These are phyloP conservation scores for Cyanophora paradoxa DNA, from an alignment of 78 protist genomes.

Conservation along the genomic window DNA sequence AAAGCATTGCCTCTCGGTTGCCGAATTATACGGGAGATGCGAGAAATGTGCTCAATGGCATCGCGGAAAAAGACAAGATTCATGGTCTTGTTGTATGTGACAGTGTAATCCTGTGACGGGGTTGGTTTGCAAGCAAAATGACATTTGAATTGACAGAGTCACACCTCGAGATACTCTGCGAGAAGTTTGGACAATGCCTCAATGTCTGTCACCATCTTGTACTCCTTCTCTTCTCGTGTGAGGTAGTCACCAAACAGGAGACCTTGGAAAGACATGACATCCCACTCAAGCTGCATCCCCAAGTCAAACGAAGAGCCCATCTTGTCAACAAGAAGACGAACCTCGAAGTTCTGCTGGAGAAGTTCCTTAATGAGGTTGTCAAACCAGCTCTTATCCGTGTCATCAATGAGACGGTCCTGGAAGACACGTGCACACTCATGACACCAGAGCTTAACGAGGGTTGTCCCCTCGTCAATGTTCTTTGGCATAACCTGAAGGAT, in stretches of 20 bases:
- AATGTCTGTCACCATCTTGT: conserved; percentile 13
- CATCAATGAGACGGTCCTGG: conserved; percentile 41
- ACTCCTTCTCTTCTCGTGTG: background rate
- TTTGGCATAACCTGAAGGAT: conserved; percentile 33
- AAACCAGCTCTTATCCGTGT: conserved; percentile 30
- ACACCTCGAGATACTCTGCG: no score
- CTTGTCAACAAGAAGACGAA: no score
- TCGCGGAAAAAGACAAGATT: conserved; percentile 70
- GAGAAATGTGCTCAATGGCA: conserved; percentile 45
- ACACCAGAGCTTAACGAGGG: conserved; percentile 41
- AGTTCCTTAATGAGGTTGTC: background rate
- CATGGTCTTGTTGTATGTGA: conserved; percentile 30
- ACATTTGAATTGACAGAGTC: no score
- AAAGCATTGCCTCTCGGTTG: conserved; percentile 81
- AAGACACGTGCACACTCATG: conserved; percentile 47
- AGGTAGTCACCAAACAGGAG: conserved; percentile 46
- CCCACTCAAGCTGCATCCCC: background rate
- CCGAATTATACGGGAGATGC: conserved; percentile 72
- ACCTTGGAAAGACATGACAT: background rate
- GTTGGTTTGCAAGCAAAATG: no score
- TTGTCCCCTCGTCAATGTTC: background rate
- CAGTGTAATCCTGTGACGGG: conserved; percentile 36
- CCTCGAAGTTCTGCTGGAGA: background rate
- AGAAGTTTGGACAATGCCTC: background rate
- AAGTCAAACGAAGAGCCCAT: no score